Conservation (phyloP, 768 basidiomycete genomes). For the Coprinopsis strossmayeri region DNA sequence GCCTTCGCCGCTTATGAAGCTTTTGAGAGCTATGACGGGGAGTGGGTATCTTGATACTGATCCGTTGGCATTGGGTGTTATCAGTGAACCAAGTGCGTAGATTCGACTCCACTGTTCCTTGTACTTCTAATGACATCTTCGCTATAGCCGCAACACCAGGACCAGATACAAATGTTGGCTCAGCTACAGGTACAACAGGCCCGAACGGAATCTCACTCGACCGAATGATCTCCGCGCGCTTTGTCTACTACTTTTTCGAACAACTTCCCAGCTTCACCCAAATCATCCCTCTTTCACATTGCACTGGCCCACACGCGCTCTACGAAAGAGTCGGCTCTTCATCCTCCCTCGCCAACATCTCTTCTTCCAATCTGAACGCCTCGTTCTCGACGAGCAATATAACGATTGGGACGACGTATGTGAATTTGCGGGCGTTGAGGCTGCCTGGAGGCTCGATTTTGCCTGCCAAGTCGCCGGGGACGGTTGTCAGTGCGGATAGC, state of each 20-base stretch:
- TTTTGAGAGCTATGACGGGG: constrained; percentile 74
- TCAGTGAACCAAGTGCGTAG: too few relatives aligned
- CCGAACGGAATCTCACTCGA: constrained; percentile 35
- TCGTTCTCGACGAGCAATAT: too few relatives aligned
- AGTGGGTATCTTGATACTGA: constrained; percentile 74
- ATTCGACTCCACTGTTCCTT: too few relatives aligned
- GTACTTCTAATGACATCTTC: too few relatives aligned
- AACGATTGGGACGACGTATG: constrained; percentile 48
- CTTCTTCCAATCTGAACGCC: too few relatives aligned
- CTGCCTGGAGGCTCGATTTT: constrained; percentile 75
- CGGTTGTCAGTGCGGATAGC: constrained; percentile 65
- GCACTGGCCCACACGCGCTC: constrained; percentile 61
- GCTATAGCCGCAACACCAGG: too few relatives aligned
- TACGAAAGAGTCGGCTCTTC: constrained; percentile 63
- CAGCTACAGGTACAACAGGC: constrained; percentile 25
- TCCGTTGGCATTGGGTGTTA: constrained; percentile 27
- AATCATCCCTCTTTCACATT: constrained; percentile 55
- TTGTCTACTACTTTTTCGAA: constrained; percentile 74
- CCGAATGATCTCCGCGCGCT: constrained; percentile 53
- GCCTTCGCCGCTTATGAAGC: constrained; percentile 56
- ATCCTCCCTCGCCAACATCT: too few relatives aligned
- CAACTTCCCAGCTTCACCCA: constrained; percentile 70
- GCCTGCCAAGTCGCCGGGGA: constrained; percentile 59
- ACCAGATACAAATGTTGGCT: too few relatives aligned
- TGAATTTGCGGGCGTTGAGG: constrained; percentile 58